Percentiles rank a stretch among this genome's conserved stretches.
phyloP scores from a whole-genome alignment of 495 filamentous ascomycete species.

The Trichoderma erinaceum region DNA sequence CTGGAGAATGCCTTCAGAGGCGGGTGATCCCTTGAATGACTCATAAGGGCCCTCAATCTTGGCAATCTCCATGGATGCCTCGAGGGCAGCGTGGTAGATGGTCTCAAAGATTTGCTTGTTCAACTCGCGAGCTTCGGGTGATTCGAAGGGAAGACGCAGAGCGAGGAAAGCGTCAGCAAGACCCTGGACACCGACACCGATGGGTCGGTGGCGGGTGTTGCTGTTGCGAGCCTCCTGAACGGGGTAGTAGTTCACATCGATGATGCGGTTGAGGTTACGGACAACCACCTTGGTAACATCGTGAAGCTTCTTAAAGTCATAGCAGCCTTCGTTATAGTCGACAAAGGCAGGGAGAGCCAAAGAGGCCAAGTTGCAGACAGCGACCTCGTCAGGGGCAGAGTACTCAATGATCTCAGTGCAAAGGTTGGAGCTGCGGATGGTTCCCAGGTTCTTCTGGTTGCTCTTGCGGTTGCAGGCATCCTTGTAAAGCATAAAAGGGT shows the following conservation, averaged over 20 bases:
- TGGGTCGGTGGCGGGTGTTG: constrained; percentile 92
- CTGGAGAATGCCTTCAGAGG: constrained; percentile 92
- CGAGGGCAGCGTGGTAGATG: constrained; percentile 94
- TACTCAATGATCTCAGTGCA: constrained; percentile 99
- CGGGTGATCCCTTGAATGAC: constrained; percentile 87
- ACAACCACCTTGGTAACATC: constrained; percentile 86
- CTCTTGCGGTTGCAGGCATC: constrained; percentile 97
- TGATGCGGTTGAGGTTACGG: constrained; percentile 93
- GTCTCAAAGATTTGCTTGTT: constrained; percentile 99
- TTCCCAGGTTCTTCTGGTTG: constrained; percentile 99
- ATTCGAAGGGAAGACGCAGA: constrained; percentile 94
- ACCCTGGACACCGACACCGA: constrained; percentile 95
- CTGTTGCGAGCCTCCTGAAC: constrained; percentile 86
- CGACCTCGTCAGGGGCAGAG: constrained; percentile 92
- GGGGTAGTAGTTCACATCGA: constrained; percentile 95
- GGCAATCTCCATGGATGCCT: constrained; percentile 79
- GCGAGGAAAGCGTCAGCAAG: constrained; percentile 98
- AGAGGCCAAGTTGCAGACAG: constrained; percentile 96
- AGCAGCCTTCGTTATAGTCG: constrained; percentile 70
- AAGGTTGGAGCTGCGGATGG: constrained; percentile 95
- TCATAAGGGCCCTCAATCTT: constrained; percentile 76
- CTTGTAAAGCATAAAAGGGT: constrained; percentile 99
- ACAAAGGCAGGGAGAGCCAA: constrained; percentile 86
- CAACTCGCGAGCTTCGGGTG: constrained; percentile 80
- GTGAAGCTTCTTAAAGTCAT: constrained; percentile 93